Evolutionary conservation across 2,329 filamentous ascomycete genomes (phyloP).

Genomic region (Pseudogymnoascus sp.): DNA sequence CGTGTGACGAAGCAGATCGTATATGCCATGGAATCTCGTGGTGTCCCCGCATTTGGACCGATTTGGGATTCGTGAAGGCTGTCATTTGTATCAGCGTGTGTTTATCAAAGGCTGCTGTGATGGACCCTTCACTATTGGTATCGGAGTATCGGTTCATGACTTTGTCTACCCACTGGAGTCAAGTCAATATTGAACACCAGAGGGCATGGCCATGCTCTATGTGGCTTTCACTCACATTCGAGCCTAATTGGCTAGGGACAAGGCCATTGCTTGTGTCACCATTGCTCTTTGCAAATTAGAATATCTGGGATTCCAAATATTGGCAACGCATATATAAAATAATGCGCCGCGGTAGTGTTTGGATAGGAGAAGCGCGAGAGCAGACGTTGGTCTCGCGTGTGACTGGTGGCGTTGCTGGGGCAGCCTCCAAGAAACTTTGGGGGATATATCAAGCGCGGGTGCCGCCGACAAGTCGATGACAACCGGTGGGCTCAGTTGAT

Average conservation of each 20-base stretch:
- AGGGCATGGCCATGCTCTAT: background rate
- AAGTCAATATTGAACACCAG: background rate
- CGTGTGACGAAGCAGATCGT: slow-evolving; percentile 32
- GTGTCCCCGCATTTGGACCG: slow-evolving; percentile 31
- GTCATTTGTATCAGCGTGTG: background rate
- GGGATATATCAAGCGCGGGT: background rate
- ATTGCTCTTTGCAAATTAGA: background rate
- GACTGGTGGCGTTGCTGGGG: background rate
- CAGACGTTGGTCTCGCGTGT: background rate
- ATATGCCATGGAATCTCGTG: slow-evolving; percentile 33
- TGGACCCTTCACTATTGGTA: background rate
- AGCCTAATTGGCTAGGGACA: background rate
- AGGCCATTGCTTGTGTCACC: background rate
- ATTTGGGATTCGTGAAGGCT: slow-evolving; percentile 30
- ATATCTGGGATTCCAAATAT: background rate
- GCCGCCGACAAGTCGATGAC: background rate
- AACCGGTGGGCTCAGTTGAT: background rate
- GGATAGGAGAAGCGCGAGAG: background rate
- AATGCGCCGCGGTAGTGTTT: background rate
- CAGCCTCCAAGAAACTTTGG: background rate
- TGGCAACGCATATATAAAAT: background rate
- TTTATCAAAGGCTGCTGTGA: background rate
- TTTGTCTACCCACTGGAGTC: background rate
- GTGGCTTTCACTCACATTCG: background rate
- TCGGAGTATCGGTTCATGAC: background rate